These are phyloP conservation scores for Ceratobasidium sp. DNA, from an alignment of 1,284 basidiomycete species.

Conservation along the genomic window DNA sequence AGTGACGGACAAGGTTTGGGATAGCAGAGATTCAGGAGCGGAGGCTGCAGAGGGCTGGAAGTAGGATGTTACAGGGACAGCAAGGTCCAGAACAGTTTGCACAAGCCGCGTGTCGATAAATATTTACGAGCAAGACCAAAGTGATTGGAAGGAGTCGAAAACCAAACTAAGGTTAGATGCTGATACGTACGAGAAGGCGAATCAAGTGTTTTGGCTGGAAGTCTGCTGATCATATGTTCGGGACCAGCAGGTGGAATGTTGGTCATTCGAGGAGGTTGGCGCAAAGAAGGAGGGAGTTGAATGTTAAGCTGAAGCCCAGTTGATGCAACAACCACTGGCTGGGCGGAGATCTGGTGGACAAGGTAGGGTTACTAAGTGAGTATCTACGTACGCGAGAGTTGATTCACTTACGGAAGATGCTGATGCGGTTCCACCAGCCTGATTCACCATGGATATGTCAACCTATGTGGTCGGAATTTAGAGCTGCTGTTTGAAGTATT, in stretches of 20 bases:
- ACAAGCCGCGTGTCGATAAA: not conserved
- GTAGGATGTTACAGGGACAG: not conserved
- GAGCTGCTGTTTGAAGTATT: not conserved
- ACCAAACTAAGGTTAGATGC: not conserved
- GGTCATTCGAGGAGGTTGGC: not conserved
- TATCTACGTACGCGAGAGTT: not conserved
- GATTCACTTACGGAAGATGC: not conserved
- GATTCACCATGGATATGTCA: not conserved
- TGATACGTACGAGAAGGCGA: no score
- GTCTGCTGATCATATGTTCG: not conserved
- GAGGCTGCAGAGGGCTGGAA: no score
- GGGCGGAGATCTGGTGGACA: no score
- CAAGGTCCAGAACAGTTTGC: not conserved
- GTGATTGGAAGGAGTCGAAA: not conserved
- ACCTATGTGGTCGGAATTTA: not conserved
- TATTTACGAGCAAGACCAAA: not conserved
- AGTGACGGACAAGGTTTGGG: not conserved
- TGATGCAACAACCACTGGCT: not conserved
- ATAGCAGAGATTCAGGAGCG: not conserved
- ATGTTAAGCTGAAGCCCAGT: not conserved
- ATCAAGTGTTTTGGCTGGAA: no score
- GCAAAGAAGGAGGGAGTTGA: not conserved
- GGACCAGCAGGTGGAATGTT: not conserved
- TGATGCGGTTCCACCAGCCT: not conserved
- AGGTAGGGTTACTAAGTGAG: not conserved